Percentiles rank a stretch among this genome's conserved stretches.
phyloP scores from a whole-genome alignment of 2,329 filamentous ascomycete species.

The Phoma sp. region DNA sequence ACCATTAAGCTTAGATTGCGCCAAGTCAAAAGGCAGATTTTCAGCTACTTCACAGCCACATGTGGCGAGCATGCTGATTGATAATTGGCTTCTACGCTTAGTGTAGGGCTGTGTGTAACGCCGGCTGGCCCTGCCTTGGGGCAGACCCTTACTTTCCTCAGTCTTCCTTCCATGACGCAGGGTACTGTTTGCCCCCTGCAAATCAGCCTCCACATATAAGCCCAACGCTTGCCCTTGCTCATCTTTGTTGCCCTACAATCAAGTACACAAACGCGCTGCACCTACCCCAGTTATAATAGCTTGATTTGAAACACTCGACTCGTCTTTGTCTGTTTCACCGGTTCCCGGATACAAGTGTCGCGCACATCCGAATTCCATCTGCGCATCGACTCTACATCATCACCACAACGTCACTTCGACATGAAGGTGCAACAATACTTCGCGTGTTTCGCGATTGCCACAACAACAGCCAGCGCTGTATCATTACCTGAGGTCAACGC shows the following conservation, averaged over 20 bases:
- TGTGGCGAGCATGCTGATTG: neutral
- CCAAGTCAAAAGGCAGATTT: conserved; percentile 5
- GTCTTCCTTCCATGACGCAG: conserved; percentile 14
- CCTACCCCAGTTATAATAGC: neutral
- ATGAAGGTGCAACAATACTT: conserved; percentile 40
- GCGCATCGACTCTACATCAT: neutral
- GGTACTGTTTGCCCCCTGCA: conserved; percentile 13
- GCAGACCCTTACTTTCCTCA: neutral
- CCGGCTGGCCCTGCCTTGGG: neutral
- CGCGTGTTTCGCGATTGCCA: conserved; percentile 31
- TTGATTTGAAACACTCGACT: neutral
- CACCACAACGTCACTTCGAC: conserved; percentile 11
- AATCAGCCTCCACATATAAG: conserved; percentile 4
- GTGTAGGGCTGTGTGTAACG: conserved; percentile 10
- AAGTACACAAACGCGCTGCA: conserved; percentile 1
- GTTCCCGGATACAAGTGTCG: neutral
- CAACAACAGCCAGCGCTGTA: conserved; percentile 31
- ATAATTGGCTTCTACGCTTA: conserved; percentile 9
- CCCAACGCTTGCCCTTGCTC: conserved; percentile 2
- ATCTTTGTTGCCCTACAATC: neutral
- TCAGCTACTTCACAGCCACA: conserved; percentile 4
- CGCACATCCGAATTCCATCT: neutral
- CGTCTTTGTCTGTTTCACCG: conserved; percentile 6
- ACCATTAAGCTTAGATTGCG: conserved; percentile 9
- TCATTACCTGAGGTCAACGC: conserved; percentile 40